Base-by-base conservation (phyloP, 805 yeast genomes). In the Suhomyces faveliae region DNA sequence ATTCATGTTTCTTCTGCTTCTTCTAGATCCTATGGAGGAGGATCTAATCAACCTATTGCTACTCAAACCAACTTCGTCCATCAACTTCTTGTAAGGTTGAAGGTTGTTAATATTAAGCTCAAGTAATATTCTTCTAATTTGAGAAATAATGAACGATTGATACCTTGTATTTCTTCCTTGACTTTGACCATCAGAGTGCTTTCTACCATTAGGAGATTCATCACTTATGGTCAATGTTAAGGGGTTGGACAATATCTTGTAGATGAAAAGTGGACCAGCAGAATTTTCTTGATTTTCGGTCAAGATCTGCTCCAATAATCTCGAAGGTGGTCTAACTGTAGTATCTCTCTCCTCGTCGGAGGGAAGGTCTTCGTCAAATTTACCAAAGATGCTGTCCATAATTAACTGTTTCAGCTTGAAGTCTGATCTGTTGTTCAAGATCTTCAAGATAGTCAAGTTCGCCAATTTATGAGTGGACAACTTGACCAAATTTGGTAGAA, bases 21-120 rank as follows among this genome's bases (percentile, higher is more conserved):
- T 60, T 35, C 68, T 60, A 44, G 55, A 56, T 10, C 60, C 58
- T 15, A 53, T 42, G 4, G 67, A 58, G 3, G 56, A 22, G 9
- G 65, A 53, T 41, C 73, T 55, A 42, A 62, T 62, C 39, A 70
- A 52, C 42, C 74, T 57, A 41, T 63, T 62, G 47, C 62, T 64
- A 8, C 74, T 63, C 35, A 91, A 70, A 3, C 97, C 97, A 52
- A 90, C 92, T 65, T 92, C 98, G 56, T 92, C 98, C 78, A 91
- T 79, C 48, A 94, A 73, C 54, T 96, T 82, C 61, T 88, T 87
- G 66, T 89, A 88, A 29, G 86, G 87, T 62, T 87, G 96, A 44
- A 68, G 72, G 23, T 77, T 70, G 40, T 72, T 57, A 33, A 85
- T 74, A 49, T 80, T 81, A 57, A 79, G 65, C 42, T 85, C 86